Conservation (phyloP, 208 protist species). For the Leptomonas pyrrhocoris region DNA sequence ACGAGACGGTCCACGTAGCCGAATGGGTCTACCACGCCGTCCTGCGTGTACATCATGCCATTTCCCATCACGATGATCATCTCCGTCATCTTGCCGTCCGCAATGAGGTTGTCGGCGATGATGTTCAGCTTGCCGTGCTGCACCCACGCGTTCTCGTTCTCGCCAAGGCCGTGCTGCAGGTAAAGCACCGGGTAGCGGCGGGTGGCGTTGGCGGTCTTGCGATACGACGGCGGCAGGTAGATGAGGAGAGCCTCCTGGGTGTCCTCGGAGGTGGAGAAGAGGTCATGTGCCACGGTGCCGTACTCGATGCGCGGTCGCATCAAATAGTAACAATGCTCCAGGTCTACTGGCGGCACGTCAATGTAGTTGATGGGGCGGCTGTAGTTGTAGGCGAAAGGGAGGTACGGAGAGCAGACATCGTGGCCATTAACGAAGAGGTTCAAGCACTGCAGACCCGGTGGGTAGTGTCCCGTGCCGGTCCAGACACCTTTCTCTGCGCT, state of each 20-base stretch:
- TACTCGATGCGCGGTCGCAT: constrained; percentile 3
- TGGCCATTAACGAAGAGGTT: constrained; percentile 29
- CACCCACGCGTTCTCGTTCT: constrained; percentile 42
- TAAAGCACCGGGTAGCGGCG: constrained; percentile 30
- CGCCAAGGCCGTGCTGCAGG: constrained; percentile 35
- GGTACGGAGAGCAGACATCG: constrained; percentile 23
- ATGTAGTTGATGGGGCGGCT: constrained; percentile 33
- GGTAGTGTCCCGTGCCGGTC: constrained; percentile 4
- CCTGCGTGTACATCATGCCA: constrained; percentile 21
- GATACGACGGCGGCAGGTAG: constrained; percentile 31
- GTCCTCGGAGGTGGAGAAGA: constrained; percentile 21
- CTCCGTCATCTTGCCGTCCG: constrained; percentile 18
- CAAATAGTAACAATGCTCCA: not conserved
- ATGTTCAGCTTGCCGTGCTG: constrained; percentile 41
- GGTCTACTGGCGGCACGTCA: constrained; percentile 25
- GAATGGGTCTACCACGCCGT: constrained; percentile 7
- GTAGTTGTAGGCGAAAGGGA: constrained; percentile 37
- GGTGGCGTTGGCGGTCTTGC: constrained; percentile 5
- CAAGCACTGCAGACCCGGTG: constrained; percentile 27
- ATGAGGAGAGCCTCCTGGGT: constrained; percentile 18
- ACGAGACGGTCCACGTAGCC: constrained; percentile 28
- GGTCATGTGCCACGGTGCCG: constrained; percentile 24
- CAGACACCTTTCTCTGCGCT: constrained; percentile 6
- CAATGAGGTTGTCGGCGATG: constrained; percentile 49
- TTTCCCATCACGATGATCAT: constrained; percentile 39